These are phyloP conservation scores for Stagonosporopsis tanaceti DNA, from an alignment of 2,329 filamentous ascomycete genomes.

Conservation along the genomic window DNA sequence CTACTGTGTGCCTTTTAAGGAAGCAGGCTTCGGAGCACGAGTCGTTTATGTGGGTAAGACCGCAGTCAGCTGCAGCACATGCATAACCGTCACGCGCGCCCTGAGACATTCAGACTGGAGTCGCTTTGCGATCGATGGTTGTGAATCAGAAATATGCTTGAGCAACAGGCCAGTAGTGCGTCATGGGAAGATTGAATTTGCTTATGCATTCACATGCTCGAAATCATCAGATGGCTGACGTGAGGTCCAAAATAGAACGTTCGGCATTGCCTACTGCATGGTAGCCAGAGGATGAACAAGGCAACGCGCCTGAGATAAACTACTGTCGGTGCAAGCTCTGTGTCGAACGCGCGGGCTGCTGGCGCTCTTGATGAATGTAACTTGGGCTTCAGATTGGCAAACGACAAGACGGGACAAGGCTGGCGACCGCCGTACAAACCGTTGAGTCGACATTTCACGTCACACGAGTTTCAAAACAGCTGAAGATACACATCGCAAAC, in stretches of 20 bases:
- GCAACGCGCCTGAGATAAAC: background rate
- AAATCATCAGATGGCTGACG: slow-evolving; percentile 12
- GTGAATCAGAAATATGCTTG: background rate
- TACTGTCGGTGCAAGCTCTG: background rate
- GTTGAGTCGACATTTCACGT: no score
- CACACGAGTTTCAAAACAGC: background rate
- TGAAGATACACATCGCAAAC: background rate
- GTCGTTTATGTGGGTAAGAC: background rate
- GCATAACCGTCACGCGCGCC: background rate
- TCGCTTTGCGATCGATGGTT: background rate
- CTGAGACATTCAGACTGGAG: background rate
- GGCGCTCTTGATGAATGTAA: background rate
- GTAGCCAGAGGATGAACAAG: background rate
- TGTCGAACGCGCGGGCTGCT: background rate
- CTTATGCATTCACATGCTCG: background rate
- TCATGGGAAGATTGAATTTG: background rate
- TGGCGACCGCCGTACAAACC: background rate
- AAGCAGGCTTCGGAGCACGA: slow-evolving; percentile 8
- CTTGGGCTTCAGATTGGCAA: background rate
- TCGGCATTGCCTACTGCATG: background rate
- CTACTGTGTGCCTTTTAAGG: slow-evolving; percentile 4
- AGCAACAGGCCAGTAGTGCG: background rate
- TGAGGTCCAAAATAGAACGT: background rate
- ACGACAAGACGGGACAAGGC: background rate
- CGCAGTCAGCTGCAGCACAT: background rate